phyloP scores from a whole-genome alignment of 73 alveolate species.

The Uronychia binucleata region DNA sequence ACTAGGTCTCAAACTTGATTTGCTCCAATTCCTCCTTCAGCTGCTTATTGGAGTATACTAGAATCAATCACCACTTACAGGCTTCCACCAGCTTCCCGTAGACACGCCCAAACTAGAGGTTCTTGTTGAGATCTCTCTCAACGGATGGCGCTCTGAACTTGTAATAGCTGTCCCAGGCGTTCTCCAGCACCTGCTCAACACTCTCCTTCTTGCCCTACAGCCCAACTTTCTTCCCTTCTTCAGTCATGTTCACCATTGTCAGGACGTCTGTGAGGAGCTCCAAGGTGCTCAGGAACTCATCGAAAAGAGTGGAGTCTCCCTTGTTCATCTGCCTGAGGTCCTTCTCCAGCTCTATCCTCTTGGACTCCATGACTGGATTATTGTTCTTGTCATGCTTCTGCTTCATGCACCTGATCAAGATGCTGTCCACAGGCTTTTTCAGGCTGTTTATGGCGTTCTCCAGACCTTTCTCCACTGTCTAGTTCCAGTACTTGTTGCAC shows the following conservation, averaged over 20 bases:
- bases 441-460: not conserved
- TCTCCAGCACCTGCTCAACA: not conserved
- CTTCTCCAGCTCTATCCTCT: not conserved
- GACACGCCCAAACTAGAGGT: not conserved
- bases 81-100: not conserved
- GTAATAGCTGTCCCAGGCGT: not conserved
- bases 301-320: not conserved
- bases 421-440: not conserved
- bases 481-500: not conserved
- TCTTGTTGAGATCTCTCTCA: not conserved
- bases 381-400: not conserved
- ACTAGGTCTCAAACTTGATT: not conserved
- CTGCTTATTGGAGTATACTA: not conserved
- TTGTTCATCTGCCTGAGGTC: not conserved
- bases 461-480: not conserved
- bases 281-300: not conserved
- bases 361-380: not conserved
- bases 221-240: not conserved
- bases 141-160: not conserved
- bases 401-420: not conserved
- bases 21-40: not conserved
- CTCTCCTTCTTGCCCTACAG: not conserved
- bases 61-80: not conserved
- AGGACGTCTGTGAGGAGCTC: not conserved
- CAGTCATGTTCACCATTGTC: not conserved